A percentile compares a stretch with the other conserved stretches of the same genome.
These are phyloP conservation scores for Stipa capillata DNA, from an alignment of 176 grass and related monocot species.

Conservation along the genomic window DNA sequence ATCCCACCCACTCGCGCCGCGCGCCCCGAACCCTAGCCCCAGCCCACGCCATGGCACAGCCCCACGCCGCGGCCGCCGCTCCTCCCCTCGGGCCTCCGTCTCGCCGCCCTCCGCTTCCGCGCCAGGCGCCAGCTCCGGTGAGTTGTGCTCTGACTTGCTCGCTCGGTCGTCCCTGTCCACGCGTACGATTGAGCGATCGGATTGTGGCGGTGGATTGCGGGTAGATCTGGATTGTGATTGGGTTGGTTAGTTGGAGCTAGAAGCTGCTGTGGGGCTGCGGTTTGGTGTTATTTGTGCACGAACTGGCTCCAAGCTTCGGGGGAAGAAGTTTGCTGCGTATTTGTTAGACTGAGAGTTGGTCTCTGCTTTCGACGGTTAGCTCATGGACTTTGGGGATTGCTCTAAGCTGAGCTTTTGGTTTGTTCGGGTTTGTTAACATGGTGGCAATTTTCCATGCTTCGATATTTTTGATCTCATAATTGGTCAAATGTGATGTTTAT, in stretches of 20 bases:
- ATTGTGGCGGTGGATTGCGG: not conserved
- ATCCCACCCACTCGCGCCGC: slow-evolving; percentile 29
- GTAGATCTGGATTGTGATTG: slow-evolving; percentile 26
- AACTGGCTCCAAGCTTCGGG: not conserved
- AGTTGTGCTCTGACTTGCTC: not conserved
- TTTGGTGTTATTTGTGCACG: not conserved
- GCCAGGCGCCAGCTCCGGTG: slow-evolving; percentile 26
- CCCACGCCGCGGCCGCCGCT: slow-evolving; percentile 23
- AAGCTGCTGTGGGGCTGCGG: not conserved
- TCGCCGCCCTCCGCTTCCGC: not conserved
- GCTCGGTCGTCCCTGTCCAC: not conserved
- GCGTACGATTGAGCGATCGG: not conserved
- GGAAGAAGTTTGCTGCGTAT: not conserved
- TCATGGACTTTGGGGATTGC: not conserved
- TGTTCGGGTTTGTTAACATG: not conserved
- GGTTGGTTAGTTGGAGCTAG: not conserved
- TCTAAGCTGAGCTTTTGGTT: not conserved
- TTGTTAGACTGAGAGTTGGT: not conserved
- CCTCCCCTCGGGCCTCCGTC: slow-evolving; percentile 7
- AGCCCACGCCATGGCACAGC: slow-evolving; percentile 51
- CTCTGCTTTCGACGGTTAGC: not conserved
- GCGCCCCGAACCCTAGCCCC: slow-evolving; percentile 27
- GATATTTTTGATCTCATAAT: not conserved
- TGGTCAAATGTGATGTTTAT: not conserved
- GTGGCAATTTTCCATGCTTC: not conserved